Evolutionary conservation across 2,329 filamentous ascomycete genomes (phyloP).

Genomic region (Ceratocystis ficicola): DNA sequence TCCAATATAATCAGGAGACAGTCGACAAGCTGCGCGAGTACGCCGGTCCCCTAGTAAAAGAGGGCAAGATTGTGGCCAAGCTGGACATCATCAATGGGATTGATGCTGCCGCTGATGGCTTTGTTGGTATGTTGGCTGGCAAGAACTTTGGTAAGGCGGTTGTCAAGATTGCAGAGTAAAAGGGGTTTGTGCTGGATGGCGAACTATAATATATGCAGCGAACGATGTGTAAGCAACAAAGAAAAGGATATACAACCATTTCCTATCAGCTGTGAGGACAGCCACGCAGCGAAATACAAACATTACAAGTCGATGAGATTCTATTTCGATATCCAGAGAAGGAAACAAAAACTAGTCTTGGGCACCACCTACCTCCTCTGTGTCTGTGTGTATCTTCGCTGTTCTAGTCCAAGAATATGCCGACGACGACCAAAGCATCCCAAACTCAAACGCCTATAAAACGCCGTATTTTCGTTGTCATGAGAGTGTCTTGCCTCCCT

Average conservation of each 20-base stretch:
- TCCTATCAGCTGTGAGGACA: neutral
- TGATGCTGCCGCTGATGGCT: slow-evolving; percentile 61
- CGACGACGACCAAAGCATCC: neutral
- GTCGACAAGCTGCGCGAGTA: slow-evolving; percentile 64
- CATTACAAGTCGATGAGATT: neutral
- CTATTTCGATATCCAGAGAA: neutral
- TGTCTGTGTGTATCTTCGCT: neutral
- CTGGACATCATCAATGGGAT: slow-evolving; percentile 60
- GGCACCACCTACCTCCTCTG: neutral
- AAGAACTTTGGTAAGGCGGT: slow-evolving; percentile 82
- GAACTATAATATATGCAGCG: neutral
- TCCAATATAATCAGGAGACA: slow-evolving; percentile 58
- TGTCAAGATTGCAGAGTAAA: slow-evolving; percentile 41
- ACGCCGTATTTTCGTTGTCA: neutral
- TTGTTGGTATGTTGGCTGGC: slow-evolving; percentile 63
- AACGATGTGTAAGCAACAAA: no score
- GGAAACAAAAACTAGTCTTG: neutral
- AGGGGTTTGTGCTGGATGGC: neutral
- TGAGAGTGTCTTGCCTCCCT: neutral
- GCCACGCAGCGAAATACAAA: neutral
- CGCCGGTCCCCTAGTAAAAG: slow-evolving; percentile 41
- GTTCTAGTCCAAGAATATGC: neutral
- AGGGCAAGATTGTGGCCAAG: slow-evolving; percentile 62
- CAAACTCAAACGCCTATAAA: slow-evolving; percentile 6
- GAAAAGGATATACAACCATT: neutral